Evolutionary conservation across 2,329 filamentous ascomycete genomes (phyloP).

Genomic region (Monilinia aucupariae): DNA sequence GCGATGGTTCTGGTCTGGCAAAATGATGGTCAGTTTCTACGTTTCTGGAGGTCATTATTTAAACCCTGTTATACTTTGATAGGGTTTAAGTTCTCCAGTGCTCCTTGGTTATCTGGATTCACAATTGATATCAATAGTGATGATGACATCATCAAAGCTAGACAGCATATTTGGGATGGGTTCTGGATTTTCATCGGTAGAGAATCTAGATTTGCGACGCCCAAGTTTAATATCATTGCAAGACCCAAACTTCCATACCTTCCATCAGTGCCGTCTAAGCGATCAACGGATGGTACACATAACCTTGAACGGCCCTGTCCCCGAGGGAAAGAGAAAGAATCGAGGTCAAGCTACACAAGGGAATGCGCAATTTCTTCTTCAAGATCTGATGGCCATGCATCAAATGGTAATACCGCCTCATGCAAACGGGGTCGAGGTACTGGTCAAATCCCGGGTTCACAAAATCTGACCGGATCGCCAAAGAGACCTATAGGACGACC

Average conservation of each 20-base stretch:
- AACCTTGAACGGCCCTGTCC: not conserved
- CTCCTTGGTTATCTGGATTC: not conserved
- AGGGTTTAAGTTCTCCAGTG: not conserved
- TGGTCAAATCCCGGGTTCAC: not conserved
- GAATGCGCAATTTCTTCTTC: not conserved
- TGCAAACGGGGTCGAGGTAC: not conserved
- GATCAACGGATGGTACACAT: not conserved
- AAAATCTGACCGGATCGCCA: not conserved
- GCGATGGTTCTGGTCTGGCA: not conserved
- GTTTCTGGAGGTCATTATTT: not conserved
- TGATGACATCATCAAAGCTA: not conserved
- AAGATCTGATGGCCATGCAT: not conserved
- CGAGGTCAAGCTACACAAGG: not conserved
- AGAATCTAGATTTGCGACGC: not conserved
- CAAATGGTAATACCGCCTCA: not conserved
- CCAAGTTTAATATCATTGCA: not conserved
- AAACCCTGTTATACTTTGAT: not conserved
- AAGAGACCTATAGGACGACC: not conserved
- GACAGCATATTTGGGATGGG: not conserved
- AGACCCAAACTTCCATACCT: not conserved
- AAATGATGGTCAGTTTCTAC: not conserved
- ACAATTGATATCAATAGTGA: not conserved
- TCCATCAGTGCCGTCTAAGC: not conserved
- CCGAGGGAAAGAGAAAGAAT: not conserved
- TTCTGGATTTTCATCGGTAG: not conserved